Evolutionary conservation across 2,329 filamentous ascomycete genomes (phyloP).

Genomic region (Pseudodiploospora longispora): DNA sequence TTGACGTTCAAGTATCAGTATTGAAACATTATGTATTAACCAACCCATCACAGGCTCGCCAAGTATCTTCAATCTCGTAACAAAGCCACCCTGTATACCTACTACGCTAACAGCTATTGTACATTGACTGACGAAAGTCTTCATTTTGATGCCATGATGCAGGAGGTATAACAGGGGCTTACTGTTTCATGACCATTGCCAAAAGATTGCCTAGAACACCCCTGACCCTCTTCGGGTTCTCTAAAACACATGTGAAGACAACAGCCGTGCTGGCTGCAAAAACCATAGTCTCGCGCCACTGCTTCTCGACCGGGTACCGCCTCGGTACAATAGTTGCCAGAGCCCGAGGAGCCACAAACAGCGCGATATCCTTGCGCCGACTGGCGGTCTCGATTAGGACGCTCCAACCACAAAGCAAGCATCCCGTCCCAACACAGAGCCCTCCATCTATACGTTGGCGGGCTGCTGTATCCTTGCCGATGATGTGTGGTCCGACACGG

Average conservation of each 20-base stretch:
- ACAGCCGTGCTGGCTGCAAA: conserved; percentile 63
- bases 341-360: conserved; percentile 75
- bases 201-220: conserved; percentile 60
- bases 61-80: no score
- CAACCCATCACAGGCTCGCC: no score
- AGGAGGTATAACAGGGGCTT: conserved; percentile 1
- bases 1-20: no score
- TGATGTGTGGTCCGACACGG: conserved; percentile 59
- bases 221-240: conserved; percentile 55
- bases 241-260: conserved; percentile 58
- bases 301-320: conserved; percentile 52
- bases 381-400: conserved; percentile 61
- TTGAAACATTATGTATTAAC: no score
- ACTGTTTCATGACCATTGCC: conserved; percentile 37
- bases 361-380: conserved; percentile 64
- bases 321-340: conserved; percentile 67
- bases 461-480: conserved; percentile 42
- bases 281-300: conserved; percentile 58
- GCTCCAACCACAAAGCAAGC: conserved; percentile 73
- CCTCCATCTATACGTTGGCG: conserved; percentile 51
- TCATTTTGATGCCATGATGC: no score
- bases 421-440: conserved; percentile 64
- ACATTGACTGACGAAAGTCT: no score
- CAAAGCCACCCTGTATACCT: no score
- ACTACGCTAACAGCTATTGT: no score